Evolutionary conservation across 73 alveolate genomes (phyloP).

Genomic region (Paramecium pentaurelia): DNA sequence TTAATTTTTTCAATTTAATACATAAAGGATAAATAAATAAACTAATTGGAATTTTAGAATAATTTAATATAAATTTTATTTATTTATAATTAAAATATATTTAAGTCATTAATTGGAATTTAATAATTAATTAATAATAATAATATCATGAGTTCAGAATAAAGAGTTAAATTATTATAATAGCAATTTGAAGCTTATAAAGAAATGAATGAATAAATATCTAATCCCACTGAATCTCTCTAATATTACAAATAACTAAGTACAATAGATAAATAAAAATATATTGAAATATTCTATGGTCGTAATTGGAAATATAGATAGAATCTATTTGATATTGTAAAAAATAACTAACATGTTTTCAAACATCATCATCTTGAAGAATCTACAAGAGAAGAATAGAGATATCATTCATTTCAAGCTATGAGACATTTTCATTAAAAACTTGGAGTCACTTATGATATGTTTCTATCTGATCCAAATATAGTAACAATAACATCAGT

Average conservation of each 20-base stretch:
- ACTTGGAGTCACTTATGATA: background rate
- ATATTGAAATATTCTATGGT: background rate
- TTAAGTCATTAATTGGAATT: background rate
- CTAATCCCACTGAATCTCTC: background rate
- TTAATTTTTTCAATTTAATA: background rate
- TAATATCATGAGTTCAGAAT: background rate
- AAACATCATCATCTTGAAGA: constrained; percentile 36
- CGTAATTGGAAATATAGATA: background rate
- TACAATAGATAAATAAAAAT: background rate
- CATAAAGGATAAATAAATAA: background rate
- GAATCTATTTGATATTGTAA: background rate
- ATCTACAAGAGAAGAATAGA: constrained; percentile 18
- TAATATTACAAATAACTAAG: background rate
- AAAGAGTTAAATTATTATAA: background rate
- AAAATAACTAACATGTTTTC: background rate
- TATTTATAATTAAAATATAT: background rate
- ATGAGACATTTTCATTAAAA: background rate
- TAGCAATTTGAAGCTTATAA: background rate
- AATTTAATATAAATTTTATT: background rate
- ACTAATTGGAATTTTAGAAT: background rate
- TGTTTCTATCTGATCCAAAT: constrained; percentile 39
- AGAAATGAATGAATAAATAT: background rate
- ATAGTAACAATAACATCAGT: constrained; percentile 35
- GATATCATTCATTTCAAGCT: constrained; percentile 38
- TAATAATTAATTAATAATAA: background rate